Evolutionary conservation across 768 basidiomycete species (phyloP).

Genomic region (Panellus pusillus): DNA sequence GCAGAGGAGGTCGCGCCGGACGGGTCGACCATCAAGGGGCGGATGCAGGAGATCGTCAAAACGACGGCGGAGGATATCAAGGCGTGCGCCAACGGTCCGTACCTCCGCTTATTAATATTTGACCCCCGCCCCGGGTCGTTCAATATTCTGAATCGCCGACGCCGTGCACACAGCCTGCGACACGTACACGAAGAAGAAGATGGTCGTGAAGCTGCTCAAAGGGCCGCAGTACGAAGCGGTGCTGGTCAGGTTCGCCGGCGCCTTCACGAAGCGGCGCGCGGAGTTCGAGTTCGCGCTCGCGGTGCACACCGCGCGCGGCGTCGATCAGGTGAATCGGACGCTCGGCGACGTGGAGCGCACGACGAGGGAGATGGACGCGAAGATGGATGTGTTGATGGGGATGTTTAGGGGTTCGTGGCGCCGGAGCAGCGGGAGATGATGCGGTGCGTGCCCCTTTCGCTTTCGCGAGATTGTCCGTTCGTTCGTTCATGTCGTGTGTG

Average conservation of each 20-base stretch:
- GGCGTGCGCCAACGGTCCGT: slow-evolving; percentile 29
- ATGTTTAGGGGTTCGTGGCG: slow-evolving; percentile 26
- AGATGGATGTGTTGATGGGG: slow-evolving; percentile 26
- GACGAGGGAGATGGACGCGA: slow-evolving; percentile 17
- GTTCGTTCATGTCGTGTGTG: too few species aligned
- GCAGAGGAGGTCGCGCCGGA: slow-evolving; percentile 29
- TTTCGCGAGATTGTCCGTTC: too few species aligned
- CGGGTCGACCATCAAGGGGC: slow-evolving; percentile 33
- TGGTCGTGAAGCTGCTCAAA: slow-evolving; percentile 35
- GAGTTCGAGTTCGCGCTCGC: slow-evolving; percentile 31
- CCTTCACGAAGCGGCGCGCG: slow-evolving; percentile 25
- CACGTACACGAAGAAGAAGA: slow-evolving; percentile 32
- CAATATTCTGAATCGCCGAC: too few species aligned
- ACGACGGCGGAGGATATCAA: slow-evolving; percentile 31
- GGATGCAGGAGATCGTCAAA: slow-evolving; percentile 31
- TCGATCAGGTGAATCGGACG: slow-evolving; percentile 16
- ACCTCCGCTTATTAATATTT: too few species aligned
- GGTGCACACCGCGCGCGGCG: slow-evolving; percentile 28
- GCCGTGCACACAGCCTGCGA: slow-evolving; percentile 34
- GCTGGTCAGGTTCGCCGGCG: slow-evolving; percentile 23
- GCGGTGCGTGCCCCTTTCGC: too few species aligned
- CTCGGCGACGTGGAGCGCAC: slow-evolving; percentile 14
- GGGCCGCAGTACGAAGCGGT: slow-evolving; percentile 29
- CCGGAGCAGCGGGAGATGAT: slow-evolving; percentile 28
- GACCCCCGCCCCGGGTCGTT: too few species aligned